Conservation (phyloP, 176 grass and related monocot species). For the Triticum monococcum region DNA sequence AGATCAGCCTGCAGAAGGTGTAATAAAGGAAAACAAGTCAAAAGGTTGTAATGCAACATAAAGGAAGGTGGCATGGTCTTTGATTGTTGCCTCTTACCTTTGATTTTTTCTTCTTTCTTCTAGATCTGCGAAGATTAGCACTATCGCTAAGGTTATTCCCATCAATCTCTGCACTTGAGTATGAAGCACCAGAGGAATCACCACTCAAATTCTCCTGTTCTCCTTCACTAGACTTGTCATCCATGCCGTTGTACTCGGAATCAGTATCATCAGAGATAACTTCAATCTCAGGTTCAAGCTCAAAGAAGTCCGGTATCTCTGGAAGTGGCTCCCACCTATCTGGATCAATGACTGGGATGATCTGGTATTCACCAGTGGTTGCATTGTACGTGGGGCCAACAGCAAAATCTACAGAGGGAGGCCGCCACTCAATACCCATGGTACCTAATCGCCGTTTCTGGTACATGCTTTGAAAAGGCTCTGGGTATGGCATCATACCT, state of each 20-base stretch:
- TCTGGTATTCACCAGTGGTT: conserved; percentile 87
- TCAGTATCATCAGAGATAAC: conserved; percentile 89
- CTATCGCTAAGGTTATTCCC: conserved; percentile 37
- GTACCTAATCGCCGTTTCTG: conserved; percentile 82
- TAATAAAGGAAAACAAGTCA: conserved; percentile 18
- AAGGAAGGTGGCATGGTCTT: conserved; percentile 5
- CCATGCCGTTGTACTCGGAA: conserved; percentile 91
- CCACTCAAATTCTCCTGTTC: conserved; percentile 68
- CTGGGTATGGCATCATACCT: conserved; percentile 97
- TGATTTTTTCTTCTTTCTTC: conserved; percentile 70
- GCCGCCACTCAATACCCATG: conserved; percentile 87
- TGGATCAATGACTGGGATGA: conserved; percentile 79
- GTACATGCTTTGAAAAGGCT: conserved; percentile 94
- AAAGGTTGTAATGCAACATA: conserved; percentile 4
- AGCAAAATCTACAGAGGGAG: conserved; percentile 80
- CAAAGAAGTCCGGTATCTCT: conserved; percentile 74
- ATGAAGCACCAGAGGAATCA: conserved; percentile 60
- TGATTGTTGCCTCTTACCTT: conserved; percentile 50
- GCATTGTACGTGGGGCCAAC: conserved; percentile 93
- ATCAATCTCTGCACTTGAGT: conserved; percentile 58
- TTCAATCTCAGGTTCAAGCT: conserved; percentile 82
- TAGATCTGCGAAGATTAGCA: conserved; percentile 64
- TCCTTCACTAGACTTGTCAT: conserved; percentile 72
- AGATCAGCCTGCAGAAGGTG: conserved; percentile 57
- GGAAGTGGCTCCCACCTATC: conserved; percentile 96